Conservation (phyloP, 768 basidiomycete genomes). For the Mrakia blollopis region DNA sequence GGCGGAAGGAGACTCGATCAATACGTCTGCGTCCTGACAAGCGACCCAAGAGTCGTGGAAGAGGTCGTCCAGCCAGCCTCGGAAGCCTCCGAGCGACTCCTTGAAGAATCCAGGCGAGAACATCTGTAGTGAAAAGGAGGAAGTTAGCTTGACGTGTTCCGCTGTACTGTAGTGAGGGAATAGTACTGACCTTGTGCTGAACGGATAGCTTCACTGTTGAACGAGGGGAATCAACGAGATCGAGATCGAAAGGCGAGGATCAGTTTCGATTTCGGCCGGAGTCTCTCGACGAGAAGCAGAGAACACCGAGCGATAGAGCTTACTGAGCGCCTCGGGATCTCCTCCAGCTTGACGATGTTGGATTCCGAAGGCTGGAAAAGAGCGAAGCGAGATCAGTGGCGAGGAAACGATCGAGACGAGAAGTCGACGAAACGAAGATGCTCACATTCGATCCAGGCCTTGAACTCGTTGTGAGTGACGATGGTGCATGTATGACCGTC, state of each 20-base stretch:
- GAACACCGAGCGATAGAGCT: constrained; percentile 28
- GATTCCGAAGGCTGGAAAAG: constrained; percentile 52
- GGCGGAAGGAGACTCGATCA: constrained; percentile 61
- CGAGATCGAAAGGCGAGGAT: neutral
- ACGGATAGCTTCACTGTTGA: constrained; percentile 13
- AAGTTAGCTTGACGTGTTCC: too few relatives aligned
- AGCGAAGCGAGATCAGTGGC: too few relatives aligned
- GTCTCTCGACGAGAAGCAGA: neutral
- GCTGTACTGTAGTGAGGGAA: too few relatives aligned
- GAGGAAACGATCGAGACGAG: neutral
- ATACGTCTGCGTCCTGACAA: constrained; percentile 61
- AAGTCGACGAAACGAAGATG: neutral
- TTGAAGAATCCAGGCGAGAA: constrained; percentile 69
- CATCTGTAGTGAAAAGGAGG: constrained; percentile 51
- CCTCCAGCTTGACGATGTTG: constrained; percentile 61
- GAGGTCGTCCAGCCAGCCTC: constrained; percentile 62
- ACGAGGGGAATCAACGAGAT: neutral
- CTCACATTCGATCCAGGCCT: constrained; percentile 52
- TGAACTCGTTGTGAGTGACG: constrained; percentile 53
- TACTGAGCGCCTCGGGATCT: constrained; percentile 59
- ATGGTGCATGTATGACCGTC: constrained; percentile 52
- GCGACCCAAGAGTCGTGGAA: constrained; percentile 59
- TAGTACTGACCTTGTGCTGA: neutral
- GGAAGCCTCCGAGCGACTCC: constrained; percentile 57
- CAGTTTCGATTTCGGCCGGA: neutral